Evolutionary conservation across 2,329 filamentous ascomycete genomes (phyloP).

Genomic region (Colletotrichum scovillei): DNA sequence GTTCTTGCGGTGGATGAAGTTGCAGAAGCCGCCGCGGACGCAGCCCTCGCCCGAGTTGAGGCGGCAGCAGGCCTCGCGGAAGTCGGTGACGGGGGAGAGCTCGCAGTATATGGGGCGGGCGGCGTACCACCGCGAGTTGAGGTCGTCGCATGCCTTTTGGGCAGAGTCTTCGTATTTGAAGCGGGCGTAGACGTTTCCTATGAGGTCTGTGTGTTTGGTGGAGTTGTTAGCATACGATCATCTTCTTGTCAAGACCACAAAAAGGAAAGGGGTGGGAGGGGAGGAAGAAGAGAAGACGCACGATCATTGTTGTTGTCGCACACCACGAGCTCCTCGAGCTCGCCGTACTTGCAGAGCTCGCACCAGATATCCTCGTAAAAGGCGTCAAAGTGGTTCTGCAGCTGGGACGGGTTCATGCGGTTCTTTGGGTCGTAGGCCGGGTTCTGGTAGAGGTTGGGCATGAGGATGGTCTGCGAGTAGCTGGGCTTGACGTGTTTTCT

Average conservation of each 20-base stretch:
- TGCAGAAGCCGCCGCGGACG: constrained; percentile 96
- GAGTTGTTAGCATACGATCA: constrained; percentile 9
- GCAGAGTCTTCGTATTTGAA: constrained; percentile 99
- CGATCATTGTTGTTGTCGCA: constrained; percentile 99
- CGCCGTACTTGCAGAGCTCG: constrained; percentile 98
- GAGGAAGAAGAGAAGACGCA: constrained; percentile 54
- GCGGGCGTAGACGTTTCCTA: constrained; percentile 98
- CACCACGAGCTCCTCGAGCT: constrained; percentile 96
- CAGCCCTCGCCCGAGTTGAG: constrained; percentile 96
- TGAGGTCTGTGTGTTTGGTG: constrained; percentile 72
- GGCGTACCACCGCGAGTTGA: constrained; percentile 97
- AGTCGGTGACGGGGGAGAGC: constrained; percentile 95
- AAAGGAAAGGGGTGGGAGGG: neutral
- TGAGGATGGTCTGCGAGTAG: constrained; percentile 96
- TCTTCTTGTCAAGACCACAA: neutral
- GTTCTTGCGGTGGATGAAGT: constrained; percentile 99
- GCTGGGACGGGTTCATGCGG: constrained; percentile 95
- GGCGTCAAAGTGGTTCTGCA: constrained; percentile 99
- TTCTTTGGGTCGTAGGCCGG: constrained; percentile 96
- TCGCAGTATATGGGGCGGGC: constrained; percentile 98
- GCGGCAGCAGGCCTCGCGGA: constrained; percentile 95
- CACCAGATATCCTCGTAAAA: constrained; percentile 99
- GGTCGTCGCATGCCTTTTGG: constrained; percentile 90
- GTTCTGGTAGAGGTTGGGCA: constrained; percentile 99
- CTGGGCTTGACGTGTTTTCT: constrained; percentile 99